Base-by-base conservation (phyloP, 2,329 filamentous ascomycete species). In the Hymenoscyphus occultus region DNA sequence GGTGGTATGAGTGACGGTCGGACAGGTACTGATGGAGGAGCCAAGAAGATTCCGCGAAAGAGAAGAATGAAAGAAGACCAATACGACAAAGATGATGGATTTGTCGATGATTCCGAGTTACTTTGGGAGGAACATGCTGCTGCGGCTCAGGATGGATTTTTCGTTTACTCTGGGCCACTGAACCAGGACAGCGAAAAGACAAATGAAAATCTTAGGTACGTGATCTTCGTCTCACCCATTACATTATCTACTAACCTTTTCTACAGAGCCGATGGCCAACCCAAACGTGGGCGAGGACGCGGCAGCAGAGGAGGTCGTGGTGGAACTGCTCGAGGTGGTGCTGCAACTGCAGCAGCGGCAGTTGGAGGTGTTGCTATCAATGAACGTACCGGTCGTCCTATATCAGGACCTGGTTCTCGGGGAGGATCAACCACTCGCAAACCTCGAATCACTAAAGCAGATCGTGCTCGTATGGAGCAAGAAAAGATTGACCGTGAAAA, bases 41-140 rank as follows among this genome's bases (percentile, higher is more conserved):
- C 81, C 31, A 84, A 83, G 56, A 89, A 88, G 70, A 86, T 86
- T 0, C 82, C 80, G 54, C 90, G 91, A 77, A 92, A 92, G 78
- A 86, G 92, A 63, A 90, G 90, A 74, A 89, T 90, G 78, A 89
- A 90, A 75, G 87, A 93, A 76, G 90, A 96, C 77, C 89, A 93
- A 72, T 93, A 93, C 73, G 91, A 94, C 74, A 89, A 90, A 73
- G 89, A 91, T 59, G 91, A 93, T 73, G 90, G 90, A 62, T 94
- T 94, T 77, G 87, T 94, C 64, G 95, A 99, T 73, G 95, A 99
- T 75, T 96, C 93, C 1, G 95, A 99, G 76, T 78, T 97, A 74
- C 83, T 96, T 0, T 98, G 94, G 94, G 92, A 98, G 78, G 92
- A 96, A 74, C 91, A 96, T 75, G 94, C 94, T 6, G 93, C 94